Base-by-base conservation (phyloP, 2,329 filamentous ascomycete genomes). In the Pestalotiopsis sp. region DNA sequence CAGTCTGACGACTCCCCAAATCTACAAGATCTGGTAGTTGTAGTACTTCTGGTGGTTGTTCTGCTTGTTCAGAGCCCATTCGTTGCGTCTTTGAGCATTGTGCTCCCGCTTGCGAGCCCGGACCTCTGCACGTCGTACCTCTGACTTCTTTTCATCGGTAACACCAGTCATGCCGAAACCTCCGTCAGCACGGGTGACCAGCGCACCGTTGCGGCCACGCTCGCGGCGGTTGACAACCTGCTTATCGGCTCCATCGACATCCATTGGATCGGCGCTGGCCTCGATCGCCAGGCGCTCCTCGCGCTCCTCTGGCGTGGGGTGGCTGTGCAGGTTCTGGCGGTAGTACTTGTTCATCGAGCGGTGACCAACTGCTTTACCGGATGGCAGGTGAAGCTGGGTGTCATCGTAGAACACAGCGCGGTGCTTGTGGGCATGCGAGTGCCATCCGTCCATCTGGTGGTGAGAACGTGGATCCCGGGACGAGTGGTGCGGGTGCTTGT, bases 351-450 rank as follows among this genome's bases (percentile, higher is more conserved):
- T 92, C 66, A 97, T 82, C 7, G 93, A 96, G 62, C 96, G 90
- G 79, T 99, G 96, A 52, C 96, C 96, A 49, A 97, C 94, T 7
- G 93, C 92, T 70, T 93, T 92, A 66, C 96, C 96, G 4, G 92
- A 94, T 1, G 96, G 96, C 13, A 99, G 88, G 77, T 99, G 94
- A 66, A 99, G 87, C 80, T 98, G 96, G 76, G 93, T 95, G 59
- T 99, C 96, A 74, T 97, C 93, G 76, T 97, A 91, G 79, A 97
- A 97, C 25, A 93, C 93, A 49, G 93, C 91, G 71, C 92, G 88
- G 4, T 91, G 88, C 73, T 93, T 92, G 81, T 97, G 92, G 1
- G 92, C 92, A 77, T 94, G 93, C 3, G 92, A 95, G 78, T 97
- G 92, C 84, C 88, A 95, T 66, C 93, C 92, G 76, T 95, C 91